Base-by-base conservation (phyloP, 2,329 filamentous ascomycete genomes). In the Colletotrichum theobromicola region DNA sequence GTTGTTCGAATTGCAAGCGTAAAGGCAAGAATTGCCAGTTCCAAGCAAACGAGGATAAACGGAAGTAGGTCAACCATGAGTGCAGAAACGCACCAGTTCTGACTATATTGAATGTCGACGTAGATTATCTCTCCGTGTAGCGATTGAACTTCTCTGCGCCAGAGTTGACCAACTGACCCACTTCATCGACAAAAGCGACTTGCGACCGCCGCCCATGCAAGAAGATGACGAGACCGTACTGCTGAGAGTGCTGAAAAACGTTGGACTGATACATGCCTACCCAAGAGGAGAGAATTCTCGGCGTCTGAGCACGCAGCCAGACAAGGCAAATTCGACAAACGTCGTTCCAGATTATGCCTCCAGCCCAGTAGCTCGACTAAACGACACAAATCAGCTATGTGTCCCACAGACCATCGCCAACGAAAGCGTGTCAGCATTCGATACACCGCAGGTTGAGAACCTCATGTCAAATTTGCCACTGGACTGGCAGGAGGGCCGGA, bases 151-250 rank as follows among this genome's bases (percentile, higher is more conserved):
- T 8, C 61, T 46, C 34, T 64, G 61, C 34, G 61, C 61, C 35
- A 18, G 61, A 26, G 16, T 37, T n/a, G 61, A 64, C 10, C 61
- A 64, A 24, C 76, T 84, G 24, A 80, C 77, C 70, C 82, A 83
- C 35, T 86, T 85, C 34, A 86, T 86, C 16, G 75, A 82, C 55
- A 82, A 84, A 26, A 79, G 84, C 73, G 83, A 83, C 4, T 77
- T 86, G 5, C 79, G 83, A 46, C 81, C 82, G 2, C 84, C 84
- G 2, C 74, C 77, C 1, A 86, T 86, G 84, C 61, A 66, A 10
- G 73, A 75, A 46, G 75, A 77, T 26, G 77, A 79, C 6, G 61
- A 64, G 35, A 37, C 21, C 21, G 24, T 64, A 5, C 18, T 64
- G 9, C 18, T 64, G 24, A 15, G 61, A 46, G 61, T 64, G 4